A percentile compares a stretch with the other conserved stretches of the same genome.
These are phyloP conservation scores for Aspergillus fijiensis DNA, from an alignment of 2,329 filamentous ascomycete genomes.

Conservation along the genomic window DNA sequence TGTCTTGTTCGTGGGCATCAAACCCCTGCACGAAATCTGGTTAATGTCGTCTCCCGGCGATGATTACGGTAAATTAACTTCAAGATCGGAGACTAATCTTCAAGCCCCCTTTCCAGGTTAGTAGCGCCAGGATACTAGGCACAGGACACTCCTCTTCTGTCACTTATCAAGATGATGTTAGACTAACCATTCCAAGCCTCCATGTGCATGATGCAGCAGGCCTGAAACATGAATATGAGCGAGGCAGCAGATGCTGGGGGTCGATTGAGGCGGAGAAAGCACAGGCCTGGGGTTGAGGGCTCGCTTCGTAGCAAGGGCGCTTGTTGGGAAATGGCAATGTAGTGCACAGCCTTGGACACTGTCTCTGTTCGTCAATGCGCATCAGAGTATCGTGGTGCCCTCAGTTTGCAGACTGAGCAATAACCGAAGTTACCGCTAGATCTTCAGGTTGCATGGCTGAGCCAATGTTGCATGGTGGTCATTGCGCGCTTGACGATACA, in stretches of 20 bases:
- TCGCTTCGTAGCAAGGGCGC: too few relatives aligned
- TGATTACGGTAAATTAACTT: not conserved
- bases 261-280: not conserved
- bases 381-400: too few relatives aligned
- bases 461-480: too few relatives aligned
- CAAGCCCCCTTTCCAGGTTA: not conserved
- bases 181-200: not conserved
- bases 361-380: too few relatives aligned
- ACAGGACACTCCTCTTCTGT: not conserved
- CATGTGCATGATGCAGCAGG: not conserved
- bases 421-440: too few relatives aligned
- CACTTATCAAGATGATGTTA: not conserved
- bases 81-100: too few relatives aligned
- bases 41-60: not conserved
- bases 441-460: too few relatives aligned
- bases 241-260: not conserved
- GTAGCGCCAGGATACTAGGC: not conserved
- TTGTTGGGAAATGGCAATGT: too few relatives aligned
- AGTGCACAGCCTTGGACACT: not conserved
- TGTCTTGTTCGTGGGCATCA: too few relatives aligned
- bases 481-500: too few relatives aligned
- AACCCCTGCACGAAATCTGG: not conserved
- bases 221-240: not conserved
- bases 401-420: too few relatives aligned
- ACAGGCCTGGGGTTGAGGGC: too few relatives aligned